A percentile compares a stretch with the other conserved stretches of the same genome.
Evolutionary conservation across 768 basidiomycete species (phyloP).

Genomic region (Lepiota brunneoincarnata): DNA sequence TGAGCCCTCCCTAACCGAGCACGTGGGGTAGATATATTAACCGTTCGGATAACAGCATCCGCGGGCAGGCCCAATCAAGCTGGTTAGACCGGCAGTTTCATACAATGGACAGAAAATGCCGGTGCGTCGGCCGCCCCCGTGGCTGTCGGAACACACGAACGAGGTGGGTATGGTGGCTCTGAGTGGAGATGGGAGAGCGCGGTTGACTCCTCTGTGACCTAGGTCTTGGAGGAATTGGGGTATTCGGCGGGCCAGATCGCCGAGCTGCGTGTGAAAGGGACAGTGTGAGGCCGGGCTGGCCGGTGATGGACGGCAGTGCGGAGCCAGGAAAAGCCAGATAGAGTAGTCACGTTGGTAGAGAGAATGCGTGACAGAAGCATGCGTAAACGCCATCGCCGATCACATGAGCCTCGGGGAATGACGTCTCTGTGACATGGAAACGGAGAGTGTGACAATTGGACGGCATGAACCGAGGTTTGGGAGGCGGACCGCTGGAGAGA

Average conservation of each 20-base stretch:
- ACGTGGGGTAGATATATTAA: constrained; percentile 10
- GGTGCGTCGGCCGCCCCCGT: constrained; percentile 78
- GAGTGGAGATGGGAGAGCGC: constrained; percentile 6
- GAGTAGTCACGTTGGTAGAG: background rate
- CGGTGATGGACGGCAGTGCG: constrained; percentile 16
- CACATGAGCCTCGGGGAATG: constrained; percentile 9
- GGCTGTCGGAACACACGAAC: constrained; percentile 78
- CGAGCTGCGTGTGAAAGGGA: constrained; percentile 36
- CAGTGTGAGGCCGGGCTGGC: constrained; percentile 24
- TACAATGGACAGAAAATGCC: constrained; percentile 82
- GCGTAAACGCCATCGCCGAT: constrained; percentile 2
- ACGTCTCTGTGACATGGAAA: constrained; percentile 12
- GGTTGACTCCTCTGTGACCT: constrained; percentile 11
- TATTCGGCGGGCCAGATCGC: constrained; percentile 35
- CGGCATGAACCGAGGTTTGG: constrained; percentile 16
- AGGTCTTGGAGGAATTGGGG: constrained; percentile 42
- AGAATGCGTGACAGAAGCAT: constrained; percentile 10
- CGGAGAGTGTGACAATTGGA: constrained; percentile 11
- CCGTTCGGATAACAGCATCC: constrained; percentile 50
- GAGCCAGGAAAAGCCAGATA: constrained; percentile 15
- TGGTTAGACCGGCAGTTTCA: constrained; percentile 77
- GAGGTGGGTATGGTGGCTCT: constrained; percentile 44
- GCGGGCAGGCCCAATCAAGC: constrained; percentile 70
- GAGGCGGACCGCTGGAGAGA: constrained; percentile 16
- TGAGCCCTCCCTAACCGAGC: no score